Percentiles rank a stretch among this genome's conserved stretches.
Evolutionary conservation across 805 yeast genomes (phyloP).

Genomic region (Zygotorulaspora sp.): DNA sequence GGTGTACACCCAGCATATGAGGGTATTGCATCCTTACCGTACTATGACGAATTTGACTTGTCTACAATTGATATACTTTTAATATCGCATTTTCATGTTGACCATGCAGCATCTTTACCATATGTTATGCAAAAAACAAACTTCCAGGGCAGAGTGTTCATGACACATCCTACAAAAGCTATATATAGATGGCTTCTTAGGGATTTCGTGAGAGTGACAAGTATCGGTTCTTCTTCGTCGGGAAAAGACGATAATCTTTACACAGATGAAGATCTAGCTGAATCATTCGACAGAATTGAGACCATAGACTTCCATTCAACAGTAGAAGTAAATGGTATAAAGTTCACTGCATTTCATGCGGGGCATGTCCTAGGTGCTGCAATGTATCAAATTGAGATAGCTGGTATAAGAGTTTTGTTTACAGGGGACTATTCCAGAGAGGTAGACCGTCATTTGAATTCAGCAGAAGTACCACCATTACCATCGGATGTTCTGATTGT

Average conservation of each 20-base stretch:
- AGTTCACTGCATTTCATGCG: slow-evolving; percentile 97
- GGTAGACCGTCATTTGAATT: slow-evolving; percentile 88
- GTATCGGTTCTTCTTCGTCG: slow-evolving; percentile 42
- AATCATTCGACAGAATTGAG: slow-evolving; percentile 85
- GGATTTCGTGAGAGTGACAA: slow-evolving; percentile 90
- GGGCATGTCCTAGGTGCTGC: slow-evolving; percentile 99
- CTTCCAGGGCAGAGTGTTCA: slow-evolving; percentile 91
- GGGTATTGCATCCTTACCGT: slow-evolving; percentile 89
- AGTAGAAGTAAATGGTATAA: slow-evolving; percentile 85
- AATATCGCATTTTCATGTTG: slow-evolving; percentile 93
- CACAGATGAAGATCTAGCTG: slow-evolving; percentile 84
- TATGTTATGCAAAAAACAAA: slow-evolving; percentile 96
- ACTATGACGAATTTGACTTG: slow-evolving; percentile 90
- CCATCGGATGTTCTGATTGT: slow-evolving; percentile 87
- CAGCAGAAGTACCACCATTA: slow-evolving; percentile 88
- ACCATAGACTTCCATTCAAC: slow-evolving; percentile 96
- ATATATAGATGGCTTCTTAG: slow-evolving; percentile 92
- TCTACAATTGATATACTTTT: slow-evolving; percentile 79
- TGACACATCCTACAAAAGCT: slow-evolving; percentile 99
- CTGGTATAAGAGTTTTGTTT: slow-evolving; percentile 80
- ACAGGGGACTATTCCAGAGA: slow-evolving; percentile 98
- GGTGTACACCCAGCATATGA: slow-evolving; percentile 96
- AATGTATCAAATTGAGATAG: slow-evolving; percentile 92
- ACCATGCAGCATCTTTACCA: slow-evolving; percentile 97
- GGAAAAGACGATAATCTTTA: slow-evolving; percentile 53